Evolutionary conservation across 1,284 basidiomycete species (phyloP), one percentile per base, ranked within the genome.

Genomic region (Ceratobasidium sp.): DNA sequence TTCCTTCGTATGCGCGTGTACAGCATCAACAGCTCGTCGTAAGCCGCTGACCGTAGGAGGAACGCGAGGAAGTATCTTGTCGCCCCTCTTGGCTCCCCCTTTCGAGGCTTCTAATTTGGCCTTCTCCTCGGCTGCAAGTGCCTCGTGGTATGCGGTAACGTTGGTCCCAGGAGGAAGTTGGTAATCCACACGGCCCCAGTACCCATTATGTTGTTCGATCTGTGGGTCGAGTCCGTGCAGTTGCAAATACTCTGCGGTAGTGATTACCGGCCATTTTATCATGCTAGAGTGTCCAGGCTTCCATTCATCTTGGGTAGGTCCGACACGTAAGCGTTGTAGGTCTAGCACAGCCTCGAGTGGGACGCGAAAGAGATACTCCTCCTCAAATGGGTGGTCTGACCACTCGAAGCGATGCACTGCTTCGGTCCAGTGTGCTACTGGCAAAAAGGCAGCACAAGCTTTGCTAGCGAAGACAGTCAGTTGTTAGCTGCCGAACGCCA

Each of bases 341-440:
- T 80, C 79, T n/a, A 80, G 52, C 65, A 80, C 79, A 50, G 65
- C n/a, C 60, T 71, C 77, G 2, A 79, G 30, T 35, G 71, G 48
- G n/a, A 74, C 59, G 46, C 59, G 33, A 33, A 59, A 38, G 59
- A 62, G 44, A 44, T 62, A 27, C 35, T 54, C 35, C 33, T 57
- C 12, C 44, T 59, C 41, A 50, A 64, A 64, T 50, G 71, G 41
- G 46, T 59, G 69, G 52, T 71, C 52, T 20, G 59, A 50, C 57
- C 57, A 74, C 27, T 59, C 52, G 38, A 33, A 50, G 44, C 71
- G 38, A 62, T 74, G 46, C 7, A 64, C 48, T 16, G 64, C 71
- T n/a, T 55, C 71, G 30, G 59, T 60, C 59, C 59, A 60, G 18
- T 60, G 59, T 35, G 35, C 59, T 38, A 35, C 14, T 30, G 59